Conservation (phyloP, 352 stramenopile species). For the Globisporangium nodosum region DNA sequence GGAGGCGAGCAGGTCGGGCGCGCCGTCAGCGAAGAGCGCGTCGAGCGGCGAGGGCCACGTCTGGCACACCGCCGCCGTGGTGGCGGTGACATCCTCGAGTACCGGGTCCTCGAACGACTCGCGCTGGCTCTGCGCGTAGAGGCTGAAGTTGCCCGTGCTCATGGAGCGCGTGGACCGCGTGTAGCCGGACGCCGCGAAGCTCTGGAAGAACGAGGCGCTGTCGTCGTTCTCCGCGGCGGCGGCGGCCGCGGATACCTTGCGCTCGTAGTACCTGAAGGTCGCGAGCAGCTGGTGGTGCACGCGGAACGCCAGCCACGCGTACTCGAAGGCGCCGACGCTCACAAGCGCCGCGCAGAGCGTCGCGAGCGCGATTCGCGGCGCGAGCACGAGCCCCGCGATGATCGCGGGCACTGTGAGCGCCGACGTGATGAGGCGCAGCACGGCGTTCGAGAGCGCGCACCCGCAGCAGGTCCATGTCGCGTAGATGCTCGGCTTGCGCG, state of each 20-base stretch:
- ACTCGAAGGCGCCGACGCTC: constrained; percentile 46
- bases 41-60: constrained; percentile 16
- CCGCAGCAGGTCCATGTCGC: constrained; percentile 34
- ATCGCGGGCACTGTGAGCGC: constrained; percentile 22
- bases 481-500: constrained; percentile 34
- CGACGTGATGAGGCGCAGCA: constrained; percentile 25
- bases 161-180: constrained; percentile 28
- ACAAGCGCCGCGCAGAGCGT: constrained; percentile 20
- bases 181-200: constrained; percentile 18
- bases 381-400: constrained; percentile 27
- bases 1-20: constrained; percentile 18
- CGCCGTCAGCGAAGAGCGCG: constrained; percentile 22
- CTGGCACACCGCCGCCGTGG: neutral
- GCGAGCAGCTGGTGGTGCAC: constrained; percentile 37
- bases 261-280: constrained; percentile 42
- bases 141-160: constrained; percentile 12
- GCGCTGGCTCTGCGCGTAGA: constrained; percentile 22
- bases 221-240: constrained; percentile 12
- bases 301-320: constrained; percentile 45
- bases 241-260: constrained; percentile 7
- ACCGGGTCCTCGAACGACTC: constrained; percentile 31
- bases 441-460: constrained; percentile 28
- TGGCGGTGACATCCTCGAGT: constrained; percentile 13
- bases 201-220: constrained; percentile 18
- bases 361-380: constrained; percentile 25